Conservation (phyloP, 2,329 filamentous ascomycete species). For the Aschersonia sp. region DNA sequence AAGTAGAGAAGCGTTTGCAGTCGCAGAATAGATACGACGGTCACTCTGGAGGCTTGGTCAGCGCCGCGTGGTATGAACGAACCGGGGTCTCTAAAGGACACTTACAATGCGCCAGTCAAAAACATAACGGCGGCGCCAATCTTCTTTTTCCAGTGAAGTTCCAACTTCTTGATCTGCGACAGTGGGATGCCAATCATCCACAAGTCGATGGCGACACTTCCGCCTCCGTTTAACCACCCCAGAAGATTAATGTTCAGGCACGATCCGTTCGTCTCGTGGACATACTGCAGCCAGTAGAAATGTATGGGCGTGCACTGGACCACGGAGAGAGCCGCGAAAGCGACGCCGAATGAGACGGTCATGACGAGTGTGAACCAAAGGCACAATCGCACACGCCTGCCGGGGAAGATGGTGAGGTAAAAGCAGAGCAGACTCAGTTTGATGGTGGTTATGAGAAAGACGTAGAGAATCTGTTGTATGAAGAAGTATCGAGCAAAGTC, state of each 20-base stretch:
- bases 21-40: slow-evolving; percentile 4
- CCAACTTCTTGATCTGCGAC: slow-evolving; percentile 2
- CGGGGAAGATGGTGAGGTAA: slow-evolving; percentile 4
- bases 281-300: slow-evolving; percentile 3
- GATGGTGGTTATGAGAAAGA: slow-evolving; percentile 2
- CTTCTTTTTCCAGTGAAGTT: slow-evolving; percentile 4
- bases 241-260: slow-evolving; percentile 3
- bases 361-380: slow-evolving; percentile 1
- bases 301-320: slow-evolving; percentile 2
- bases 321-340: neutral
- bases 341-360: neutral
- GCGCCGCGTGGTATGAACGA: neutral
- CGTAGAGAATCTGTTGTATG: slow-evolving; percentile 4
- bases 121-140: slow-evolving; percentile 4
- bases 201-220: slow-evolving; percentile 3
- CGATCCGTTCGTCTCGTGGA: neutral
- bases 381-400: neutral
- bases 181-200: slow-evolving; percentile 5
- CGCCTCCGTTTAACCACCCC: slow-evolving; percentile 2
- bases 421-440: slow-evolving; percentile 3
- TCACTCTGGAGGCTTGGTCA: slow-evolving; percentile 2
- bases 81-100: neutral
- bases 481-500: slow-evolving; percentile 3
- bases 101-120: slow-evolving; percentile 4
- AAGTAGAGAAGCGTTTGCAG: slow-evolving; percentile 3